These are phyloP conservation scores for Puccinia coronata DNA, from an alignment of 1,284 basidiomycete genomes.

Conservation along the genomic window DNA sequence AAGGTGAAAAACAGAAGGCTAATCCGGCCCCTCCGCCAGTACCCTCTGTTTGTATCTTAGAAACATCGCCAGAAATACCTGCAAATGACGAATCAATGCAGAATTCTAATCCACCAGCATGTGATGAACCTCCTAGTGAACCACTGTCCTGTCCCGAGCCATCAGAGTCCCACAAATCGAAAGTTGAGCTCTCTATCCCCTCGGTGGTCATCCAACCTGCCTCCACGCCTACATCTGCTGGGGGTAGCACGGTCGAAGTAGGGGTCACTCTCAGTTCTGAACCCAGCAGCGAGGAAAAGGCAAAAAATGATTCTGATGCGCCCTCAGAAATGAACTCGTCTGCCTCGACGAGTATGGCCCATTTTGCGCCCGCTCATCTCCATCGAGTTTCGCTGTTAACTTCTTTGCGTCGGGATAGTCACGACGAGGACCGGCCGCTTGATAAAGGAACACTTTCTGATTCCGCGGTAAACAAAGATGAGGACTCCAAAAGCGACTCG, in stretches of 20 bases:
- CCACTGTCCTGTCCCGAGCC: neutral
- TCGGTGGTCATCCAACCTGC: slow-evolving; percentile 38
- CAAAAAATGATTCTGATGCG: neutral
- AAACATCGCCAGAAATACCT: neutral
- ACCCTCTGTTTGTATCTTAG: neutral
- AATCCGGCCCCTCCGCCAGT: neutral
- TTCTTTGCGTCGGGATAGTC: slow-evolving; percentile 10
- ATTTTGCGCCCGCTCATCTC: neutral
- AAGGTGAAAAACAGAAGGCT: slow-evolving; percentile 24
- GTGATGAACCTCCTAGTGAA: neutral
- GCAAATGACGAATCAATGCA: neutral
- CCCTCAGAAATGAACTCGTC: slow-evolving; percentile 1
- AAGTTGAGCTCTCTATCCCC: slow-evolving; percentile 26
- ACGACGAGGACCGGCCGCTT: neutral
- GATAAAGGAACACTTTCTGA: neutral
- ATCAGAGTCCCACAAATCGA: neutral
- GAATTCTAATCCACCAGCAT: slow-evolving; percentile 1
- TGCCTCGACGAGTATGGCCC: neutral
- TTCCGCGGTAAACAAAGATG: slow-evolving; percentile 1
- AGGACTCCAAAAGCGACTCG: slow-evolving; percentile 43
- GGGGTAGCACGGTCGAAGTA: neutral
- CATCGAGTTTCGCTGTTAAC: neutral
- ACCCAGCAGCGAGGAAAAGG: neutral
- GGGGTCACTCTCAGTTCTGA: neutral
- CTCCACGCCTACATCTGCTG: slow-evolving; percentile 20